Percentiles rank a stretch among this genome's conserved stretches.
Evolutionary conservation across 495 filamentous ascomycete species (phyloP).

Genomic region (Penicillium crystallinum): DNA sequence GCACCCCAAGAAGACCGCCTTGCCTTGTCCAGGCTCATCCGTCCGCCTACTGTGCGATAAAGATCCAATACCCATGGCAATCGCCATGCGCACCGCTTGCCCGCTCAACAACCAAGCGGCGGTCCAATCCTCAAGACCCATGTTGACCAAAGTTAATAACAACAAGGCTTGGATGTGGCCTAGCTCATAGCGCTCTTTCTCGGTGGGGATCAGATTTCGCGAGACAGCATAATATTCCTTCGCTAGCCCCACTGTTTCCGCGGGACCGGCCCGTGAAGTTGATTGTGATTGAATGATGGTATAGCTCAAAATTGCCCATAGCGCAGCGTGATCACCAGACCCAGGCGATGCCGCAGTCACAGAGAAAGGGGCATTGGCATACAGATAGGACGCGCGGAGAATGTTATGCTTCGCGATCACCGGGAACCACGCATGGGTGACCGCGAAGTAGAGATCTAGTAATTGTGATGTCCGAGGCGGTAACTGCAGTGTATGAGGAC

Average conservation of each 20-base stretch:
- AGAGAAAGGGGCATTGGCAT: constrained; percentile 45
- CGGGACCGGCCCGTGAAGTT: constrained; percentile 20
- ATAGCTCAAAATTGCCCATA: constrained; percentile 60
- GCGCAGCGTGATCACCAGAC: constrained; percentile 56
- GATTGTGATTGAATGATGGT: constrained; percentile 42
- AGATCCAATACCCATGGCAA: constrained; percentile 43
- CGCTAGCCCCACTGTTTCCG: constrained; percentile 17
- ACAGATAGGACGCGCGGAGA: constrained; percentile 47
- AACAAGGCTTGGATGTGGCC: constrained; percentile 63
- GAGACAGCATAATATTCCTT: constrained; percentile 53
- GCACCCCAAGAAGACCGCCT: constrained; percentile 55
- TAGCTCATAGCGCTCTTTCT: constrained; percentile 51
- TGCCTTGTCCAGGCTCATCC: constrained; percentile 41
- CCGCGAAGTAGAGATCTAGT: constrained; percentile 67
- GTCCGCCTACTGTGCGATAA: constrained; percentile 25
- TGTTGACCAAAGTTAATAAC: constrained; percentile 54
- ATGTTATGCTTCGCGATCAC: constrained; percentile 66
- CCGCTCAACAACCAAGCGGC: constrained; percentile 60
- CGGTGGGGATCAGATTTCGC: constrained; percentile 54
- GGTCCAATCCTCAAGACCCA: constrained; percentile 48
- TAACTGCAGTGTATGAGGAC: constrained; percentile 33
- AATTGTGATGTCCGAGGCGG: constrained; percentile 60
- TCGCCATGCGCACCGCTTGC: constrained; percentile 53
- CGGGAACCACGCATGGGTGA: constrained; percentile 69
- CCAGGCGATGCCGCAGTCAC: constrained; percentile 32